Conservation (phyloP, 2,329 filamentous ascomycete genomes). For the Fusarium anthophilum region DNA sequence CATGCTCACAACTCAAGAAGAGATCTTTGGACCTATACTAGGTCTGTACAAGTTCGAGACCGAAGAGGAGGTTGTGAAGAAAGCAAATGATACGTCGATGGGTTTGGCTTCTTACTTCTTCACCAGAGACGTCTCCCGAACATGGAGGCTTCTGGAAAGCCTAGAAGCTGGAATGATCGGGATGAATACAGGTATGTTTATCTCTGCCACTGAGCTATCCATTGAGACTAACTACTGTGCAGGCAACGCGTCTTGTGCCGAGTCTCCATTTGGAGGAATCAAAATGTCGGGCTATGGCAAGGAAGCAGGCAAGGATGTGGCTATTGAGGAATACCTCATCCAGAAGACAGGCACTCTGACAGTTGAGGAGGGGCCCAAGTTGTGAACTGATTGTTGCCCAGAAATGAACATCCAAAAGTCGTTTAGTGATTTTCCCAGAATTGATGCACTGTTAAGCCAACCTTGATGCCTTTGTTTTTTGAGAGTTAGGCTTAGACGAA, state of each 20-base stretch:
- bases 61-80: slow-evolving; percentile 20
- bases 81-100: slow-evolving; percentile 19
- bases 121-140: slow-evolving; percentile 22
- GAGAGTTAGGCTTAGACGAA: no score
- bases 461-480: rapidly evolving
- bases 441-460: not conserved
- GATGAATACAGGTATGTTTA: not conserved
- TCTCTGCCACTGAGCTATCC: rapidly evolving
- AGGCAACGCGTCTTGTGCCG: slow-evolving; percentile 45
- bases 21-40: slow-evolving; percentile 26
- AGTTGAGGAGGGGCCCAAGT: not conserved
- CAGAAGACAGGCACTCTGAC: slow-evolving; percentile 47
- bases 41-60: slow-evolving; percentile 19
- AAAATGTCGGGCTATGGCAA: slow-evolving; percentile 29
- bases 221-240: rapidly evolving
- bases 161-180: slow-evolving; percentile 34
- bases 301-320: slow-evolving; percentile 53
- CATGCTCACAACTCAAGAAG: slow-evolving; percentile 20
- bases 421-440: no score
- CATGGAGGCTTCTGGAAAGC: slow-evolving; percentile 21
- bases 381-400: not conserved
- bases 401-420: no score
- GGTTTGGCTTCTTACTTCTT: slow-evolving; percentile 24
- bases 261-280: slow-evolving; percentile 47
- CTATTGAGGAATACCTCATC: slow-evolving; percentile 54